Base-by-base conservation (phyloP, 106 monocot species). In the Dactylorhiza incarnata region DNA sequence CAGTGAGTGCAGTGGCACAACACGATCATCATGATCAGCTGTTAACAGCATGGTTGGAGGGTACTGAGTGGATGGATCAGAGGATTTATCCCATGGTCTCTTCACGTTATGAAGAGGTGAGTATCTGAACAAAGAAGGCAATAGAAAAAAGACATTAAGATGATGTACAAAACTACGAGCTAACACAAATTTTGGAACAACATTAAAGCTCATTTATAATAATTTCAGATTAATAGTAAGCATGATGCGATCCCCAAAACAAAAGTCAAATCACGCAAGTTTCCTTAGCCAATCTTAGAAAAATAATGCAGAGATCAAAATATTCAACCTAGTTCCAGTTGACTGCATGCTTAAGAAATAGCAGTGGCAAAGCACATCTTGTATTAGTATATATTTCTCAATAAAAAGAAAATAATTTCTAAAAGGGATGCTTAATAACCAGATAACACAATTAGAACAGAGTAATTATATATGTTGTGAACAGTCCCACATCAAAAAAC, bases 61-160 rank as follows among this genome's bases (percentile, higher is more conserved):
- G 72, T 99, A 99, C 71, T 99, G 99, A 46, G 76, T 80, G 73
- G 76, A n/a, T 14, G 23, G 37, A 70, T 78, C 68, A 48, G 44
- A 52, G 51, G 45, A 65, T 48, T 86, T 81, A 53, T 92, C 89
- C 94, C 91, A 90, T 12, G 94, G 94, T 68, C 88, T 87, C 81
- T 52, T 82, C 29, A 99, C 94, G 74, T 99, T 99, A 72, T 99
- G 99, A 51, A 99, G 81, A n/a, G 99, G 99, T n/a, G 99, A 99
- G 59, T 99, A 99, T 78, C 94, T 99, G 45, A 55, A 7, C 78
- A 49, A 53, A 26, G 25, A 15, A 14, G 46, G 16, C 6, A 69
- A 5, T 12, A 23, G 26, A 58, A 19, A 9, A 58, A 58, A 58
- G 8, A n/a, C 17, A 17, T 1, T 15, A 4, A 15, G 29, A 2